Evolutionary conservation across 768 basidiomycete genomes (phyloP), one percentile per base, ranked within the genome.

Genomic region (Agrocybe chaxingu): DNA sequence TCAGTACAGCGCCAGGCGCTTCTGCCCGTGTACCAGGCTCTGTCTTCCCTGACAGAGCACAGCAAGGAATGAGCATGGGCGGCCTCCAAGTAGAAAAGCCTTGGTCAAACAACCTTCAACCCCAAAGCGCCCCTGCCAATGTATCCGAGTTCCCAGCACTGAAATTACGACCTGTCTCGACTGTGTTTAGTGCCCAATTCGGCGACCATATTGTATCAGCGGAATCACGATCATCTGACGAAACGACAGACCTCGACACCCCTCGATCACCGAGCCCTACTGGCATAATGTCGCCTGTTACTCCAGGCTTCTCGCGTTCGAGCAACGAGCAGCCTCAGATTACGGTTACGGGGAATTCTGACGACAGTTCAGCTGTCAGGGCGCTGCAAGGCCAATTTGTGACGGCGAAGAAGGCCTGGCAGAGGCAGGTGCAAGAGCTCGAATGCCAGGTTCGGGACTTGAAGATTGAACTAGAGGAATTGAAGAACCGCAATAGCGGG

Each of bases 121-220:
- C 84, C 1, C 78, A 77, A 55, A 88, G 84, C 58, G 87, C 87
- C 24, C 89, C 88, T 2, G 75, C 87, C 16, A 71, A 77, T 40
- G 73, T 80, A 7, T 67, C 76, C 1, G 79, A 81, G 45, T 92
- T 91, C 59, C 76, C 84, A 8, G 70, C 78, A 3, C 74, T 92
- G 42, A 82, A 80, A 58, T 67, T 92, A 45, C 79, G 90, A 11
- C 89, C 89, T 2, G 73, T 91, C 12, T 92, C 90, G 16, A 81
- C 83, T 1, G 71, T 85, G 38, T 92, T 92, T 64, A 85, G 86
- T 59, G 70, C 80, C 8, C 81, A 87, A 24, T 87, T 91, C 58
- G 72, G 76, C 7, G 75, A 77, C 30, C 73, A 77, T 43, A 66
- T 80, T 32, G 66, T 75, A 5, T 48, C 57, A 41, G 51, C 59